phyloP scores from a whole-genome alignment of 345 rosid species.

The Carallia pectinifolia region DNA sequence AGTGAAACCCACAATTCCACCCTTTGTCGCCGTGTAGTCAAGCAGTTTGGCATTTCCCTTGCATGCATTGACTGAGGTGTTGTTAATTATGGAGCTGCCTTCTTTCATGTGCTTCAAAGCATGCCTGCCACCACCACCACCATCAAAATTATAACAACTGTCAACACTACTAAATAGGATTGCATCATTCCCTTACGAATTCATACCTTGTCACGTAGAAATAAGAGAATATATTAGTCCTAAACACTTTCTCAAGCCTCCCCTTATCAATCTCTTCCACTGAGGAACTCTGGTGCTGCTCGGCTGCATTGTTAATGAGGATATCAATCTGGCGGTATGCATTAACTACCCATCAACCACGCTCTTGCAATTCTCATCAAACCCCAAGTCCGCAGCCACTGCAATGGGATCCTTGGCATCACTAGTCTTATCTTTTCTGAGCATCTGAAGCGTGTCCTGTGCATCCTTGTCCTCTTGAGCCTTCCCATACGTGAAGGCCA shows the following conservation, averaged over 20 bases:
- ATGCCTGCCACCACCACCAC: slow-evolving; percentile 38
- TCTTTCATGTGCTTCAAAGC: slow-evolving; percentile 74
- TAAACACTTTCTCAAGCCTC: slow-evolving; percentile 63
- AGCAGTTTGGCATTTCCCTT: slow-evolving; percentile 48
- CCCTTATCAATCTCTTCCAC: slow-evolving; percentile 69
- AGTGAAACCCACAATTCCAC: slow-evolving; percentile 74
- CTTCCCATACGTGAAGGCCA: slow-evolving; percentile 73
- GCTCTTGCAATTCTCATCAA: slow-evolving; percentile 61
- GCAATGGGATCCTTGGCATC: slow-evolving; percentile 65
- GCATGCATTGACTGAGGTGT: slow-evolving; percentile 67
- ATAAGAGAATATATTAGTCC: slow-evolving; percentile 65
- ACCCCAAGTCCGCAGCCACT: slow-evolving; percentile 59
- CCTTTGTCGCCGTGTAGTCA: slow-evolving; percentile 71
- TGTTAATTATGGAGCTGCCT: slow-evolving; percentile 72
- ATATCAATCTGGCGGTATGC: slow-evolving; percentile 60
- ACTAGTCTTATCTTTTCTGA: slow-evolving; percentile 38
- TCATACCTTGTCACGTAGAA: slow-evolving; percentile 53
- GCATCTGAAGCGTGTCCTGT: slow-evolving; percentile 42
- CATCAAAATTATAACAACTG: no score
- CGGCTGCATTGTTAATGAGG: slow-evolving; percentile 66
- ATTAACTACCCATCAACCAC: slow-evolving; percentile 59
- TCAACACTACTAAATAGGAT: background rate
- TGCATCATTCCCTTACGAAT: background rate
- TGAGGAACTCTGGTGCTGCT: slow-evolving; percentile 43
- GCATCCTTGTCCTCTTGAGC: slow-evolving; percentile 74